Evolutionary conservation across 306 rosid genomes (phyloP), one percentile per base, ranked within the genome.

Genomic region (Prunus armeniaca): DNA sequence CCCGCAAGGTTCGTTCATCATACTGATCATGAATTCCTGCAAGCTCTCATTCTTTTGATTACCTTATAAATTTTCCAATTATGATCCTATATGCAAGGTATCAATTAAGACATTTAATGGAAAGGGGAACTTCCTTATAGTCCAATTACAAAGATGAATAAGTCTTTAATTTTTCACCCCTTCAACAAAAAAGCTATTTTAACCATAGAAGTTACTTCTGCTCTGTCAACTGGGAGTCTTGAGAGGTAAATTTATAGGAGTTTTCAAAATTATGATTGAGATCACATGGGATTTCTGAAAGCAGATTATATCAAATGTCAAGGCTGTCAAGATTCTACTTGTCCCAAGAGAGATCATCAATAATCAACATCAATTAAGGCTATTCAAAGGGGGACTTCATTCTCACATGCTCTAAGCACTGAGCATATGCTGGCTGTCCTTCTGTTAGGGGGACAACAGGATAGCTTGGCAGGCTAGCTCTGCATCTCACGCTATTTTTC

Each of bases 261-360:
- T 22, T 24, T 22, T 57, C 34, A 3, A 38, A 57, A 20, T 22
- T 11, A 32, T 6, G 63, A 76, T 51, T 54, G 20, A 25, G 73
- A 17, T 76, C 74, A 41, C 72, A 75, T 58, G 79, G 67, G 79
- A 69, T 62, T n/a, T 9, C 12, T 41, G 14, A 3, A 20, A 69
- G 69, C 20, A 63, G 2, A 49, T 64, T 43, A 69, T 61, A 27
- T 51, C 32, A 54, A 20, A 50, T 70, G 9, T 32, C 32, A 65
- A 77, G 78, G 68, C 69, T 73, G 79, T 68, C 65, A 64, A 52
- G 80, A 82, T 74, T 65, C 78, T 71, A 56, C 28, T 28, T 81
- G 84, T 81, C 76, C 22, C 54, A 20, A 70, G 67, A 30, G 43
- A 55, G 71, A 58, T 47, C 4, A 55, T 61, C 50, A 45, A 49